Base-by-base conservation (phyloP, 2,329 filamentous ascomycete species). In the Talaromyces amestolkiae region DNA sequence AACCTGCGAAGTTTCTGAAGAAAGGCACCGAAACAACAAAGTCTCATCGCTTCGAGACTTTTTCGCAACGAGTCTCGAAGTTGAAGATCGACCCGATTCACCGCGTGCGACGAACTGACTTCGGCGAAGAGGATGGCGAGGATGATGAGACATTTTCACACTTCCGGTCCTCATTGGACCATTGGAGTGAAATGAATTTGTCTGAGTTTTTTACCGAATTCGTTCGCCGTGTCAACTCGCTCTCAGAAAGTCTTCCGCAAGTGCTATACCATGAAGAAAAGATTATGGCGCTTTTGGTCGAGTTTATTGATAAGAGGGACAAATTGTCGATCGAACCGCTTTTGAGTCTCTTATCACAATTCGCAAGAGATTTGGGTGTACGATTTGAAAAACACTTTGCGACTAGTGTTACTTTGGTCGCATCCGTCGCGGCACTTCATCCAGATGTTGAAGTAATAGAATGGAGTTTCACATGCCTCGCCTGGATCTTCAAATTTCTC, bases 401-500 rank as follows among this genome's bases (percentile, higher is more conserved):
- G 54, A 85, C 86, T 61, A 88, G 91, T 31, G 86, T 99, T 65
- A 85, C 83, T 63, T 82, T 96, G 63, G 87, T 99, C 63, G 86
- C 91, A 45, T 87, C 87, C 17, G 86, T 98, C 69, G 93, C 93
- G 11, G 89, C 89, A 63, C 90, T 87, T 71, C 87, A 91, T 62
- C 85, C 91, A 65, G 90, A 91, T 73, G 89, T 91, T 31, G 91
- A 93, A 68, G 93, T 96, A n/a, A 91, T 98, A 60, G 95, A 99
- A 80, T 98, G 94, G 93, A 94, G 92, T 60, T 99, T 99, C 79
- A 92, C 90, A 13, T 93, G 92, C 71, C 83, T 99, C 64, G 93
- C 95, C 54, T 99, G 96, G 83, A 83, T 98, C 47, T 97, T 99
- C 86, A 99, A 99, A 76, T 98, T 98, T 74, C 86, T 99, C 5